Evolutionary conservation across 2,329 filamentous ascomycete genomes (phyloP), one percentile per base, ranked within the genome.

Genomic region (Venturia pyrina): DNA sequence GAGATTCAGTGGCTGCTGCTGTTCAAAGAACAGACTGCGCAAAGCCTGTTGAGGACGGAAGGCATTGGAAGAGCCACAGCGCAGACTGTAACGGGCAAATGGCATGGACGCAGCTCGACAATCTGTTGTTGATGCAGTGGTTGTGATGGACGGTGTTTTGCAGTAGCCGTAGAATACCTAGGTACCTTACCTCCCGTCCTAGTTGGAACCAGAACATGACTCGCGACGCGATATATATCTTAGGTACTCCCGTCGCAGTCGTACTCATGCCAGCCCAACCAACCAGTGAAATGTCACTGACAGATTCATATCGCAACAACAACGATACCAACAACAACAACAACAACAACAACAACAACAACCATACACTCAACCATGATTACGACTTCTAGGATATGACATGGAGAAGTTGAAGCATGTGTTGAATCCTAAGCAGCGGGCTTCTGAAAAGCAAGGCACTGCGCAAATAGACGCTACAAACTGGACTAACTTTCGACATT

Each of bases 401-500:
- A 67, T 67, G 66, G 63, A 67, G 62, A 67, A 67, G 40, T 34
- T 66, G 37, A 67, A 66, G 50, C 63, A 64, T n/a, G 24, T 61
- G n/a, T 21, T 66, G 32, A 48, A 37, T 61, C 37, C 48, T 3
- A 28, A 34, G 28, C 63, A 59, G 53, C 64, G 50, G 7, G 60
- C 5, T 41, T 37, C 10, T 21, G 32, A n/a, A 43, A 24, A 34
- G 15, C 44, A 37, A 21, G 56, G 44, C 8, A 50, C 15, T 10
- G 3, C 44, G 15, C 32, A 40, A 21, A 48, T 53, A 13, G 24
- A 44, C 60, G 15, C 34, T 28, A 43, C 41, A 37, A 44, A 66
- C n/a, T 60, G 48, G 56, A 28, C 56, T 4, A 21, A 43, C n/a
- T 77, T 78, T 66, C 73, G 74, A 66, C 70, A 75, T 66, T 78